Conservation (phyloP, 2,329 filamentous ascomycete genomes). For the Microcyclosporella mali region DNA sequence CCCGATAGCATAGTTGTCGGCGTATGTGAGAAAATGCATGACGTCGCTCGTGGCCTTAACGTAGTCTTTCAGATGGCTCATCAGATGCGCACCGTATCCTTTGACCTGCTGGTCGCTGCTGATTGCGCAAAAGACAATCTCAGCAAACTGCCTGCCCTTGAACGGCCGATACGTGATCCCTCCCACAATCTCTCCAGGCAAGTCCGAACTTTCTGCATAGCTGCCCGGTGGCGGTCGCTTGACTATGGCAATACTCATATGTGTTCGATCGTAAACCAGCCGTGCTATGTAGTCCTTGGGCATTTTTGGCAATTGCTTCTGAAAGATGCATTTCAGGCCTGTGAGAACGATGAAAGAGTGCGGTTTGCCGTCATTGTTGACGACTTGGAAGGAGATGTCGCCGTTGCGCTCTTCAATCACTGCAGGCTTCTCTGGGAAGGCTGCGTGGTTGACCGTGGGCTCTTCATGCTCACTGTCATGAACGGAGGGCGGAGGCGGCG, state of each 20-base stretch:
- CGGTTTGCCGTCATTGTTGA: constrained; percentile 87
- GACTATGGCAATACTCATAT: constrained; percentile 93
- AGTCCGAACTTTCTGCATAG: constrained; percentile 22
- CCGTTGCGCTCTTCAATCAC: constrained; percentile 89
- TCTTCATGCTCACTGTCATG: constrained; percentile 9
- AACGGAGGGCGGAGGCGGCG: constrained; percentile 30
- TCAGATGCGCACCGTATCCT: constrained; percentile 93
- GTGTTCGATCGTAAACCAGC: constrained; percentile 92
- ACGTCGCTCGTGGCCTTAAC: constrained; percentile 94
- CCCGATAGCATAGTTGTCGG: constrained; percentile 96
- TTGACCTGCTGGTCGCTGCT: constrained; percentile 98
- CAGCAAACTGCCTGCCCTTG: constrained; percentile 83
- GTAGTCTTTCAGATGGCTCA: constrained; percentile 97
- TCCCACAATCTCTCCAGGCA: constrained; percentile 45
- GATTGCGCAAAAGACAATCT: constrained; percentile 98
- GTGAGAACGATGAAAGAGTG: constrained; percentile 92
- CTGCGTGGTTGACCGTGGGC: constrained; percentile 40
- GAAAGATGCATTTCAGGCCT: constrained; percentile 94
- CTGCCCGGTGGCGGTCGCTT: constrained; percentile 67
- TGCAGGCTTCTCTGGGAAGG: constrained; percentile 88
- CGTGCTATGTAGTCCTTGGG: constrained; percentile 98
- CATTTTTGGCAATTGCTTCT: constrained; percentile 98
- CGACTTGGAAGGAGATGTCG: constrained; percentile 93
- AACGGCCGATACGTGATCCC: constrained; percentile 97
- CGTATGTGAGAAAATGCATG: constrained; percentile 98